These are phyloP conservation scores for Lecanicillium sp. DNA, from an alignment of 2,329 filamentous ascomycete genomes.

Conservation along the genomic window DNA sequence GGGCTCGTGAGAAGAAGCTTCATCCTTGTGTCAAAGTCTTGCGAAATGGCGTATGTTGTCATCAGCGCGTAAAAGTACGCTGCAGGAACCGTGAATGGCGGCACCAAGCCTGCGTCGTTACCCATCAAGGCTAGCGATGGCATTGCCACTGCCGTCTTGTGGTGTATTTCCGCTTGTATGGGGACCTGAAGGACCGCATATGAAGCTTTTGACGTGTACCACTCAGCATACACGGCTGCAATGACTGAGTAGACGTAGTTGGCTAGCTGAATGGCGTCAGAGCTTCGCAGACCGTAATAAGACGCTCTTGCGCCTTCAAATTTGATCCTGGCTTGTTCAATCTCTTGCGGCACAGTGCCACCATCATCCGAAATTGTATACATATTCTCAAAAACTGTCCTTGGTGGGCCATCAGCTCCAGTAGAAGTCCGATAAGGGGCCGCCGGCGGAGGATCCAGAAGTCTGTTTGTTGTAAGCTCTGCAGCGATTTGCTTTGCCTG, in stretches of 20 bases:
- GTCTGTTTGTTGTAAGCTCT: conserved; percentile 3
- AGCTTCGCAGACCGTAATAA: conserved; percentile 5
- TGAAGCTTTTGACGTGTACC: conserved; percentile 1
- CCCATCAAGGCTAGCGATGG: conserved; percentile 1
- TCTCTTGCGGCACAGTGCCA: background rate
- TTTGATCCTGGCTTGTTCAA: conserved; percentile 3
- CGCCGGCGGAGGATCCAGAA: conserved; percentile 4
- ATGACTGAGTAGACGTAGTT: conserved; percentile 8
- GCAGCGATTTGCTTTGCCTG: conserved; percentile 4
- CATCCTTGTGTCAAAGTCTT: conserved; percentile 5
- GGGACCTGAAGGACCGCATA: conserved; percentile 3
- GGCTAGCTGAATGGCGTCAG: conserved; percentile 4
- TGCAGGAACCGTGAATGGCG: conserved; percentile 5
- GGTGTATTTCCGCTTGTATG: background rate
- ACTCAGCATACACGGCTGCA: conserved; percentile 3
- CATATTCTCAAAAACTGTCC: conserved; percentile 4
- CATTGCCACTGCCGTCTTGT: background rate
- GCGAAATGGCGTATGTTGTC: conserved; percentile 5
- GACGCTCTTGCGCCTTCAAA: conserved; percentile 5
- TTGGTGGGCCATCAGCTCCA: background rate
- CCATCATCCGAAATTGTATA: background rate
- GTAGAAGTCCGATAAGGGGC: conserved; percentile 1
- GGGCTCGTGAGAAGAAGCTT: conserved; percentile 4
- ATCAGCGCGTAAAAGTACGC: conserved; percentile 6
- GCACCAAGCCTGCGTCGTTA: background rate